Base-by-base conservation (phyloP, 352 stramenopile genomes). In the Phytophthora chlamydospora region DNA sequence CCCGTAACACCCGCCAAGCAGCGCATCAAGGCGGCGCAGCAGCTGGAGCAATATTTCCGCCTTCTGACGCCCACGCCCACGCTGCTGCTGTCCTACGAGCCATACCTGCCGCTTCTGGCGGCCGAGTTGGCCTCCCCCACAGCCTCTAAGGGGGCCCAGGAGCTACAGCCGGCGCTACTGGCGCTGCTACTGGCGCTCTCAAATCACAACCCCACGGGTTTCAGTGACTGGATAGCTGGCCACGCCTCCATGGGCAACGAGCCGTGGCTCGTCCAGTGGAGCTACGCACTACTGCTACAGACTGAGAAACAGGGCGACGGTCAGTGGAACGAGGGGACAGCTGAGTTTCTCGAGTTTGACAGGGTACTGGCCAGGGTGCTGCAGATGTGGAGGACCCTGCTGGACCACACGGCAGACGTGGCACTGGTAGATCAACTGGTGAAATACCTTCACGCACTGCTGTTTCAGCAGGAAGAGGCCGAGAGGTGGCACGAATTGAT, bases 251-350 rank as follows among this genome's bases (percentile, higher is more conserved):
- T 75, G 2, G 71, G 73, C 6, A 67, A 78, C 29, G 73, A 88
- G 17, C 57, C 55, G 8, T 86, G 75, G 75, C 64, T 85, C 10
- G 63, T 89, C 16, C 71, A 85, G 14, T 88, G 78, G 78, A 82
- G 63, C 35, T 80, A 64, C 16, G 43, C 58, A 8, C 43, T 86
- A n/a, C 36, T 88, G 46, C 45, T 76, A 17, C 71, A 82, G 45
- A 58, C 56, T 9, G 73, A 81, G 43, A 62, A 65, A 31, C 21
- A 31, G 10, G 55, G 61, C 5, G 34, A 38, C 14, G 31, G 19
- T 11, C 13, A 12, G 9, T 86, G 78, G 78, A 54, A 69, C 36
- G 78, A 88, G 11, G 44, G 56, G 9, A 60, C 71, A 3, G 42
- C 54, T 10, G 75, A 85, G 57, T 85, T 80, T 12, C 62, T 78